These are phyloP conservation scores for Yarrowia divulgata DNA, from an alignment of 805 yeast species.

Conservation along the genomic window DNA sequence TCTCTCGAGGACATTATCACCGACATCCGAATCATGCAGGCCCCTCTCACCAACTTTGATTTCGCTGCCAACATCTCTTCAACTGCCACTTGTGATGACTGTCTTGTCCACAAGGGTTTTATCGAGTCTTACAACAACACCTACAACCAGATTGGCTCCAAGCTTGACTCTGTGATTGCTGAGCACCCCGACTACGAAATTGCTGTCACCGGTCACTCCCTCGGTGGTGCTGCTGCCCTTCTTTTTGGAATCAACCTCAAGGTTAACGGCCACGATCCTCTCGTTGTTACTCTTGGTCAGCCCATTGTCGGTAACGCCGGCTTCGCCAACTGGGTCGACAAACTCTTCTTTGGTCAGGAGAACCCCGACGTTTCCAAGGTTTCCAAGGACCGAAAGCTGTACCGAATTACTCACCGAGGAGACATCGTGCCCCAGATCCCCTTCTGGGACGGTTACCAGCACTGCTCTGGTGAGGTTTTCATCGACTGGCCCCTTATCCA, in stretches of 20 bases:
- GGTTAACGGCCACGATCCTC: constrained; percentile 33
- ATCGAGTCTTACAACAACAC: constrained; percentile 25
- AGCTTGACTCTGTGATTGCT: constrained; percentile 5
- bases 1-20: constrained; percentile 25
- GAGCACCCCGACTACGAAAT: constrained; percentile 28
- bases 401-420: constrained; percentile 30
- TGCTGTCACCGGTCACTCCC: constrained; percentile 31
- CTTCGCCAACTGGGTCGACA: constrained; percentile 35
- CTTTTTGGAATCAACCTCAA: constrained; percentile 36
- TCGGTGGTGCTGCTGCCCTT: constrained; percentile 35
- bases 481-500: constrained; percentile 15
- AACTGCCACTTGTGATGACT: constrained; percentile 11
- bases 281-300: constrained; percentile 32
- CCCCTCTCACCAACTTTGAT: constrained; percentile 21
- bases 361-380: constrained; percentile 23
- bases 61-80: constrained; percentile 8
- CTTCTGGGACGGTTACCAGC: constrained; percentile 34
- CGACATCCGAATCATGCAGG: constrained; percentile 17
- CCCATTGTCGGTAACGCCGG: constrained; percentile 35
- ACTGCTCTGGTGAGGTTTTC: constrained; percentile 28
- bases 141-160: constrained; percentile 21
- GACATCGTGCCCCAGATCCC: constrained; percentile 35
- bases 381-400: constrained; percentile 11
- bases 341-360: constrained; percentile 31
- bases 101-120: constrained; percentile 30